Base-by-base conservation (phyloP, 108 stramenopile genomes). In the Cyclostephanos tholiformis region DNA sequence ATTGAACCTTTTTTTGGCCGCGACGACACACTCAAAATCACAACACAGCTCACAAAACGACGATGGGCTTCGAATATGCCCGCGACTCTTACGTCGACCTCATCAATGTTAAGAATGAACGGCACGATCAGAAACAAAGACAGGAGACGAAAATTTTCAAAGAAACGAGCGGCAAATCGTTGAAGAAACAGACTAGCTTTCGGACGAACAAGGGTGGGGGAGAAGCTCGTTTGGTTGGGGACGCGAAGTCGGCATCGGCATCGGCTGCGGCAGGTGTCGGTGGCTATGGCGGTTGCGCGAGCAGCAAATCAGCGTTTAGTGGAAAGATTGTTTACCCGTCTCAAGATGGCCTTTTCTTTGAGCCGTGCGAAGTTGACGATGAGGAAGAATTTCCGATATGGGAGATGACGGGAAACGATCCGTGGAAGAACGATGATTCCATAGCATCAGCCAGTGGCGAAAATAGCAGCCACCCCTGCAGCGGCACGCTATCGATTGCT, bases 1-100 rank as follows among this genome's bases (percentile, higher is more conserved):
- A n/a, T n/a, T n/a, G n/a, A n/a, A n/a, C n/a, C n/a, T n/a, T n/a
- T n/a, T n/a, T n/a, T n/a, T n/a, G n/a, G n/a, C n/a, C n/a, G n/a
- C n/a, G n/a, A n/a, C n/a, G n/a, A n/a, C n/a, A n/a, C n/a, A n/a
- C n/a, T n/a, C n/a, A n/a, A n/a, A n/a, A n/a, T n/a, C n/a, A n/a
- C n/a, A n/a, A n/a, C n/a, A n/a, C n/a, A n/a, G n/a, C n/a, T n/a
- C n/a, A n/a, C n/a, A n/a, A n/a, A n/a, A n/a, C n/a, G n/a, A n/a
- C n/a, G n/a, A 67, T 67, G 66, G 66, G 66, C 22, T 32, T 67
- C 26, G 66, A 67, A 30, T 50, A 67, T 52, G 66, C 66, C 16
- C 39, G 49, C 26, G 66, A 67, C 51, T 67, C 66, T 36, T 67
- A 44, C 39, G 44, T 23, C 51, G 66, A 67, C 49, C 66, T 67